Base-by-base conservation (phyloP, 176 grass and related monocot species). In the Typha latifolia region DNA sequence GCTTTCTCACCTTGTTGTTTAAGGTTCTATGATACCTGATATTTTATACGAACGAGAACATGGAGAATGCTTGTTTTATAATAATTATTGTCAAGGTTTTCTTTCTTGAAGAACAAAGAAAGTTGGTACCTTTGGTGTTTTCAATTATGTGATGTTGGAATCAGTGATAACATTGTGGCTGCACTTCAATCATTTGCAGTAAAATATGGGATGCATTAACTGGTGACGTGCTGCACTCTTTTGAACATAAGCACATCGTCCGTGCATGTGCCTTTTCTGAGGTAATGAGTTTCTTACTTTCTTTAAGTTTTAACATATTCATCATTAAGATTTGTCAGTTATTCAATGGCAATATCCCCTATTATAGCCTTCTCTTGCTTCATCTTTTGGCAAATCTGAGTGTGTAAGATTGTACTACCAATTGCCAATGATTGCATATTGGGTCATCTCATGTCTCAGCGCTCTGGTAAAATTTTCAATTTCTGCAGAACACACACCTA, bases 181-280 rank as follows among this genome's bases (percentile, higher is more conserved):
- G 16, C 20, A 66, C 66, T 59, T 59, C 4, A 9, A 19, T 59
- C 4, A 6, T 12, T 69, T 96, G 34, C 86, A 96, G 92, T 72
- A 96, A 96, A 89, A 73, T 96, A 79, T 96, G 92, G 92, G 92
- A 96, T 84, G 93, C 93, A 26, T 72, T 96, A 64, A 82, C 82
- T 51, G 93, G 93, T 18, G 81, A 96, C 61, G 88, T 84, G 78
- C 75, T 96, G 24, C 88, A 96, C 66, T 91, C 93, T 3, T 96
- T 96, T 48, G 93, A 96, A 61, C 93, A 96, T 79, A 96, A 96
- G 68, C 93, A 96, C 70, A 96, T 96, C 77, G 93, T 96, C 29
- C 85, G 93, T 59, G 82, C 93, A 37, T 96, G 93, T 82, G 84
- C 93, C 43, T 96, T 91, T 85, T 96, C 93, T 49, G 93, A 96